Conservation (phyloP, 345 rosid species). For the Ailanthus altissimus region DNA sequence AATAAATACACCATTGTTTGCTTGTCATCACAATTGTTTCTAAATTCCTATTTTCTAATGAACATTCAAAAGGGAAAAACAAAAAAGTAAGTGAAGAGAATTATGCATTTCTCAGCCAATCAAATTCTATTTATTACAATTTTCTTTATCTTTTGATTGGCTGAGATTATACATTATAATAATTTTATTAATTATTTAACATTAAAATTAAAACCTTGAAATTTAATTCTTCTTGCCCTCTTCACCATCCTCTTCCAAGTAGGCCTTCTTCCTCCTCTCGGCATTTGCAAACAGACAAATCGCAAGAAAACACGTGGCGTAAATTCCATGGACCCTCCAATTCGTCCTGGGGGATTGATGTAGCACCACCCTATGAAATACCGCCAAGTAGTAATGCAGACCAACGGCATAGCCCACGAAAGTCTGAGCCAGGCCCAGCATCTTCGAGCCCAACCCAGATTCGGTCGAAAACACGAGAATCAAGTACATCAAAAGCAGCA, state of each 20-base stretch:
- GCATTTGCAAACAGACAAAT: constrained; percentile 65
- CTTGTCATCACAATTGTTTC: background rate
- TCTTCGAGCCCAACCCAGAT: constrained; percentile 55
- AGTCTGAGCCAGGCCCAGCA: constrained; percentile 70
- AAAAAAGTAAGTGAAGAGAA: background rate
- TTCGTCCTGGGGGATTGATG: constrained; percentile 84
- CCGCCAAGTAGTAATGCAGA: constrained; percentile 83
- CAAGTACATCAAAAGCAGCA: constrained; percentile 76
- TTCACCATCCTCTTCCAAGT: constrained; percentile 83
- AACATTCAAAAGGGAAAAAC: background rate
- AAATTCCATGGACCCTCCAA: constrained; percentile 88
- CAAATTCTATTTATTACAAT: constrained; percentile 14
- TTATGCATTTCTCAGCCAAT: constrained; percentile 10
- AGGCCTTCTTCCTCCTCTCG: constrained; percentile 90
- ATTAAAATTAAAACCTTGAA: background rate
- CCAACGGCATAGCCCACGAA: constrained; percentile 81
- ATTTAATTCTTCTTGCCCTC: constrained; percentile 86
- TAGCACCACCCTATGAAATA: constrained; percentile 81
- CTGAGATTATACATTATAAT: constrained; percentile 21
- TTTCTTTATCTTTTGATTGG: constrained; percentile 19
- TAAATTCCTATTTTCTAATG: background rate
- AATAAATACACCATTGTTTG: too few relatives aligned
- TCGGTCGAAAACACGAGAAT: constrained; percentile 77
- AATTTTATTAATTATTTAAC: background rate
- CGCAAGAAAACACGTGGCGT: constrained; percentile 84